A percentile compares a stretch with the other conserved stretches of the same genome.
Evolutionary conservation across 2,329 filamentous ascomycete genomes (phyloP).

Genomic region (Cordyceps fumosorosea): DNA sequence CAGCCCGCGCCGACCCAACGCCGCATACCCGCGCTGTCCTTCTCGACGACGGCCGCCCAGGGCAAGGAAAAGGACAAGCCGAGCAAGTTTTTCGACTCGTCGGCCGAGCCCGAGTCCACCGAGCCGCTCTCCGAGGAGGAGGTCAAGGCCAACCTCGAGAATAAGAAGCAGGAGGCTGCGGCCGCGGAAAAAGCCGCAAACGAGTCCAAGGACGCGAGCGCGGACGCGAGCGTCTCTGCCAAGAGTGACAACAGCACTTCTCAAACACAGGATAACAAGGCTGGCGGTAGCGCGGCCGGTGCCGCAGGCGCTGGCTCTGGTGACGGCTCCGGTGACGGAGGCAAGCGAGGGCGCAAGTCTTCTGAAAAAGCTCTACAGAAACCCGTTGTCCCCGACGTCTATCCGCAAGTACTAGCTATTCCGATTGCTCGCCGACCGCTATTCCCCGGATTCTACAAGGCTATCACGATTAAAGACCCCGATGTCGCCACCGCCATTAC

Average conservation of each 20-base stretch:
- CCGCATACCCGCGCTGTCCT: constrained; percentile 25
- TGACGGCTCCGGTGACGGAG: constrained; percentile 46
- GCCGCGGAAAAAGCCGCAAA: constrained; percentile 37
- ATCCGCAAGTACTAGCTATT: constrained; percentile 95
- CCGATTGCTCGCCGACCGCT: constrained; percentile 89
- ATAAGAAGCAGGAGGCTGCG: constrained; percentile 35
- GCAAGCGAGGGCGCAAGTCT: constrained; percentile 66
- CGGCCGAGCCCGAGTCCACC: constrained; percentile 30
- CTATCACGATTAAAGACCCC: constrained; percentile 90
- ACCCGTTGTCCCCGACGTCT: constrained; percentile 85
- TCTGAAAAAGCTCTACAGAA: constrained; percentile 76
- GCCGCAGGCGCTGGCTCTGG: constrained; percentile 45
- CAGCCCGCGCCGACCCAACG: constrained; percentile 20
- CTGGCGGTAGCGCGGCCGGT: constrained; percentile 32
- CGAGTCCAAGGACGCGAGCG: constrained; percentile 37
- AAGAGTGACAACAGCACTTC: constrained; percentile 33
- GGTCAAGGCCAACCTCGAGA: constrained; percentile 43
- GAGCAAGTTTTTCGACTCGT: constrained; percentile 43
- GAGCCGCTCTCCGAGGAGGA: constrained; percentile 49
- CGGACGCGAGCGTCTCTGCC: constrained; percentile 38
- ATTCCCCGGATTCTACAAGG: constrained; percentile 98
- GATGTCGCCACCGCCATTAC: constrained; percentile 88
- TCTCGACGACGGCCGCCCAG: constrained; percentile 30
- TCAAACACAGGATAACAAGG: constrained; percentile 45
- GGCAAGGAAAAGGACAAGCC: constrained; percentile 36